Base-by-base conservation (phyloP, 257 asterid species). In the Schizonepeta tenuifolia region DNA sequence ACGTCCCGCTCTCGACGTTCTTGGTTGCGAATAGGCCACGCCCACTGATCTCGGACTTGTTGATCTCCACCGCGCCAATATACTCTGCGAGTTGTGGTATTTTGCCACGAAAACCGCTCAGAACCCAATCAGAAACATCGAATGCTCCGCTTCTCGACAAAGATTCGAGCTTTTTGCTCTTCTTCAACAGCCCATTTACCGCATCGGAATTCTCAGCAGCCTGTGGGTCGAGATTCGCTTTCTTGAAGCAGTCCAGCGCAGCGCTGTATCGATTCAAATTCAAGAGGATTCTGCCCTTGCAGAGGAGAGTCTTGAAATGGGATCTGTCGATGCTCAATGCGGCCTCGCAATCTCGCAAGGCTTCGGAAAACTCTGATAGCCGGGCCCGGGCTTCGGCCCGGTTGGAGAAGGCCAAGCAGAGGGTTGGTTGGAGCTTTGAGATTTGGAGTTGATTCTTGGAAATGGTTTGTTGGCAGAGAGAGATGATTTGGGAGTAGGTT, bases 111-210 rank as follows among this genome's bases (percentile, higher is more conserved):
- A 88, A 92, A 7, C 92, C 89, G 55, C 79, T 76, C 36, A 82
- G 17, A 70, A 87, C 85, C 98, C 98, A 93, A 75, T 87, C 91
- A 2, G 98, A 88, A 40, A 92, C 60, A 72, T 92, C 98, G 41
- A 92, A 82, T 5, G 82, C 83, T 5, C 97, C 98, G 2, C 79
- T 83, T 61, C 83, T 87, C 4, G 96, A 93, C 35, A 90, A 69
- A 71, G 43, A 56, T 62, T 90, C 97, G 6, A 90, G 74, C 80
- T 67, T 93, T 76, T 82, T 88, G 66, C 93, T 88, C 67, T 80
- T 90, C 41, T 74, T 82, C 74, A 88, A 67, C 24, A 73, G 75
- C 78, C 77, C 87, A 76, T 70, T 79, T 0, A 90, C 82, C 43
- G 66, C 26, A 69, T 86, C 90, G 10, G 41, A 69, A 41, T 88